phyloP scores from a whole-genome alignment of 1,139 yeast genomes.

The Eremothecium gossypii region DNA sequence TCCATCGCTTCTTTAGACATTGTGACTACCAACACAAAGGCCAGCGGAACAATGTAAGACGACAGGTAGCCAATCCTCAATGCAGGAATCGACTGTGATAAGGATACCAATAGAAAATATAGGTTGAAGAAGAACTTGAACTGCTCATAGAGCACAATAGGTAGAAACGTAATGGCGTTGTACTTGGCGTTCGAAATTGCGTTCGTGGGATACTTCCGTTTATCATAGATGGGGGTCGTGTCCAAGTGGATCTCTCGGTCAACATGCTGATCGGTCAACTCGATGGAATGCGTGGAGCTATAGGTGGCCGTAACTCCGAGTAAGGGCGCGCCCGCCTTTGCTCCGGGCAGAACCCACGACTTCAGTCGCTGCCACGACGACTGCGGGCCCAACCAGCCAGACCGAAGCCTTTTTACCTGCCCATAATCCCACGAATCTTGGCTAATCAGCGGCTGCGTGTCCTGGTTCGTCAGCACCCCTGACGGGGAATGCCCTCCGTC shows the following conservation, averaged over 20 bases:
- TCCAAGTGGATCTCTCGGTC: constrained; percentile 36
- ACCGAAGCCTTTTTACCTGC: constrained; percentile 3
- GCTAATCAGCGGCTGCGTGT: constrained; percentile 4
- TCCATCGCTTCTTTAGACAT: constrained; percentile 95
- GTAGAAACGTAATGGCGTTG: constrained; percentile 79
- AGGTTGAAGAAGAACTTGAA: constrained; percentile 93
- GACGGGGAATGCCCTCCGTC: constrained; percentile 6
- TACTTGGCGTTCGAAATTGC: constrained; percentile 92
- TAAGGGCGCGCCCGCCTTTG: neutral
- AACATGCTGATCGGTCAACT: constrained; percentile 28
- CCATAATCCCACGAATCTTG: constrained; percentile 8
- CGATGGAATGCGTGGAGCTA: constrained; percentile 18
- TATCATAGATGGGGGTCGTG: constrained; percentile 31
- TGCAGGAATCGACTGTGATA: constrained; percentile 88
- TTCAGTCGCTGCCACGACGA: constrained; percentile 4
- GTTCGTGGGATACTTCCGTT: constrained; percentile 52
- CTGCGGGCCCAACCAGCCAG: constrained; percentile 6
- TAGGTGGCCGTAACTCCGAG: constrained; percentile 4
- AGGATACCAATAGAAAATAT: constrained; percentile 84
- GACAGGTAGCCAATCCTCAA: constrained; percentile 88
- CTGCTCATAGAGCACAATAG: constrained; percentile 85
- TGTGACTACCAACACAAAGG: constrained; percentile 83
- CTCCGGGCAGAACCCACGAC: neutral
- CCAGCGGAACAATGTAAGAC: constrained; percentile 88
- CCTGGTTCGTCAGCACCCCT: neutral